Conservation (phyloP, 2,329 filamentous ascomycete species). For the Pseudonectria foliicola region DNA sequence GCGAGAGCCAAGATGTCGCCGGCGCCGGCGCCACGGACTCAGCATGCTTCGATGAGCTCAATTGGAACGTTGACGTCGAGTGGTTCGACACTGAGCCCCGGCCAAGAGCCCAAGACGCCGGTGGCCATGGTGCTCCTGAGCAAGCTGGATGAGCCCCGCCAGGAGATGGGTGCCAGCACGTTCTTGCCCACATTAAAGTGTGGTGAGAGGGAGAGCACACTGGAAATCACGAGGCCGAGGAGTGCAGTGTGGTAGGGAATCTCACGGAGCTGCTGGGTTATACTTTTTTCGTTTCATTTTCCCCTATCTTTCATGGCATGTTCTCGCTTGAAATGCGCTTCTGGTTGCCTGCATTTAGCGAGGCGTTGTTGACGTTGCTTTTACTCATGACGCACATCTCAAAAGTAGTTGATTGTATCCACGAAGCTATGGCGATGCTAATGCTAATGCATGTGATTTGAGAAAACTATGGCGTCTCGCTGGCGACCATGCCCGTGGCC, state of each 20-base stretch:
- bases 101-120: conserved; percentile 13
- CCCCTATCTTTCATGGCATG: background rate
- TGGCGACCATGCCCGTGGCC: no score
- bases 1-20: background rate
- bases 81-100: background rate
- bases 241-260: conserved; percentile 11
- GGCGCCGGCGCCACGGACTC: background rate
- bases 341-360: no score
- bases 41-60: background rate
- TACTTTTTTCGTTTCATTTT: background rate
- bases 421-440: no score
- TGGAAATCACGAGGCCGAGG: conserved; percentile 6
- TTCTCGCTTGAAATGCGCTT: no score
- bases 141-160: conserved; percentile 3
- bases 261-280: background rate
- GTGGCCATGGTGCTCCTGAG: conserved; percentile 13
- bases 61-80: conserved; percentile 1
- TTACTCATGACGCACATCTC: no score
- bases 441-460: no score
- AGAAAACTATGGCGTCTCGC: no score
- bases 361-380: no score
- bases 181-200: conserved; percentile 10
- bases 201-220: conserved; percentile 4
- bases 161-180: conserved; percentile 1
- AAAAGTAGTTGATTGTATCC: no score